Evolutionary conservation across 2,329 filamentous ascomycete genomes (phyloP), one percentile per base, ranked within the genome.

Genomic region (Zymoseptoria tritici): DNA sequence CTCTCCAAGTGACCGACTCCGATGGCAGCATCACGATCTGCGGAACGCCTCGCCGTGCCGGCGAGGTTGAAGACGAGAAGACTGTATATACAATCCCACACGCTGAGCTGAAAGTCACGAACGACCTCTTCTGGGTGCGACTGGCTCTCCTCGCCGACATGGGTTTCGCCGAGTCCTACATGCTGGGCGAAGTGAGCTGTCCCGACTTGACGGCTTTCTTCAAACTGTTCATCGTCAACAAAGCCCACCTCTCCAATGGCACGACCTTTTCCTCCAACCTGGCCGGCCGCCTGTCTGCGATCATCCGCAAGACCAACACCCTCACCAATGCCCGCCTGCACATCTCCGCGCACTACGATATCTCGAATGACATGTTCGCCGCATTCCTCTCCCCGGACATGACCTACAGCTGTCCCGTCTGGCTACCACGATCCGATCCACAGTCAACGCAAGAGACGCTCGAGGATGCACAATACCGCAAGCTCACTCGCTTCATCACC

Each of bases 361-460:
- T 90, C 62, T 86, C 83, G 64, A 90, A 90, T 68, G 84, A 85
- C 60, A 88, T 90, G 85, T 90, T 90, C 67, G 84, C 85, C 5
- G 85, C 86, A 0, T 90, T 90, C 65, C 77, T 90, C 26, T 88
- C 85, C 0, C 79, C 82, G n/a, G 87, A 90, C 68, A 90, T 90
- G 87, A 89, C 86, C 3, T 90, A 89, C 67, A 89, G 85, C 0
- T 89, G 86, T 69, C 83, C 87, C 2, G 84, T 89, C 55, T 88
- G 86, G 86, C 75, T 79, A 52, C 76, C 74, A 0, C 74, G 71
- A 42, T 75, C 75, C 9, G 75, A 78, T 53, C 68, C 75, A 3
- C 64, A 73, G 49, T 71, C 71, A n/a, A 65, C 71, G 4, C 75
- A 78, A 57, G 86, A 90, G 68, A 78, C 79, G 0, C 75, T 90